Evolutionary conservation across 495 filamentous ascomycete species (phyloP).

Genomic region (Cercophora scortea): DNA sequence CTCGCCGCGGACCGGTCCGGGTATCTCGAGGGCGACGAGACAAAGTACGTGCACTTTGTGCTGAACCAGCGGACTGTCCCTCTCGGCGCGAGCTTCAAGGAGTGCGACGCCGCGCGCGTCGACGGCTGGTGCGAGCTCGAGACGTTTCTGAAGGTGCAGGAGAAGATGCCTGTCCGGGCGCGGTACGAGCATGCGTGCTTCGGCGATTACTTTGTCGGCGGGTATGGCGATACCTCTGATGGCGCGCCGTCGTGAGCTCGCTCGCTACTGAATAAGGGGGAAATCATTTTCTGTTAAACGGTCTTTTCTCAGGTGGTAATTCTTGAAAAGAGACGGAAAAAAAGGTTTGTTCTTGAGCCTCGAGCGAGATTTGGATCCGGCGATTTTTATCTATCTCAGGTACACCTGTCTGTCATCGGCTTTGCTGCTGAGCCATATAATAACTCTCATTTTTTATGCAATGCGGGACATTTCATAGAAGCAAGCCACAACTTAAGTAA

Average conservation of each 20-base stretch:
- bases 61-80: conserved; percentile 58
- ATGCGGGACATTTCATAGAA: too few relatives aligned
- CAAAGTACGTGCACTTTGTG: conserved; percentile 56
- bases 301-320: too few relatives aligned
- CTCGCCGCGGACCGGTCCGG: conserved; percentile 33
- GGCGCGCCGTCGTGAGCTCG: conserved; percentile 2
- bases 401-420: too few relatives aligned
- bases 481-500: too few relatives aligned
- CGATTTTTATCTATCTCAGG: too few relatives aligned
- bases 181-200: conserved; percentile 48
- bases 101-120: conserved; percentile 45
- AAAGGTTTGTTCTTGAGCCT: too few relatives aligned
- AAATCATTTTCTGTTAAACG: too few relatives aligned
- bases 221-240: conserved; percentile 25
- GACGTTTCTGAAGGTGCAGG: conserved; percentile 46
- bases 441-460: too few relatives aligned
- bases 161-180: conserved; percentile 35
- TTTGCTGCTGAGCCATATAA: too few relatives aligned
- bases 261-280: too few relatives aligned
- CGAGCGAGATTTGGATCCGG: too few relatives aligned
- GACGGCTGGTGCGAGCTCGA: conserved; percentile 60
- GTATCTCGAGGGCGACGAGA: conserved; percentile 28
- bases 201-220: conserved; percentile 33
- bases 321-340: too few relatives aligned
- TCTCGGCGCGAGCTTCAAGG: conserved; percentile 45